These are phyloP conservation scores for Astragalus glycyphyllos DNA, from an alignment of 306 rosid genomes.

Conservation along the genomic window DNA sequence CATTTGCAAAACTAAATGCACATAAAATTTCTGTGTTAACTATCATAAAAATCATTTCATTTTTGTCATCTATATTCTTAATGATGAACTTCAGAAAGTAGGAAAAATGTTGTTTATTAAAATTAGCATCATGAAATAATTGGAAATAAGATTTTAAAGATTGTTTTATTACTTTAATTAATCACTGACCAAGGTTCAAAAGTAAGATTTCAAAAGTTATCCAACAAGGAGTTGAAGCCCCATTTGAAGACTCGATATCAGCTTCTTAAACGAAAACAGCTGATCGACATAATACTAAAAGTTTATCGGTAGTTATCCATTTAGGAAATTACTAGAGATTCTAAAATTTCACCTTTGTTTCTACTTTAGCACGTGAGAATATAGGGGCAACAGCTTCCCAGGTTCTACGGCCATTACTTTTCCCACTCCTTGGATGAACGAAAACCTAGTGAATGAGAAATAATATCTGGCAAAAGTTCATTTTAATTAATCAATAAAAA, in stretches of 20 bases:
- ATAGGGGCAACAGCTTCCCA: constrained; percentile 91
- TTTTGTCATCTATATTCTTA: background rate
- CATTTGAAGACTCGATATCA: constrained; percentile 15
- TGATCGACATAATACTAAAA: constrained; percentile 1
- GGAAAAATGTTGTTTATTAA: constrained; percentile 1
- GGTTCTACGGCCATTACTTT: constrained; percentile 71
- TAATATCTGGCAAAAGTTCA: constrained; percentile 55
- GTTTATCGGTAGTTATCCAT: constrained; percentile 5
- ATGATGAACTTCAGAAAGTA: background rate
- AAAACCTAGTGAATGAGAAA: constrained; percentile 81
- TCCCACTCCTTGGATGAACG: constrained; percentile 96
- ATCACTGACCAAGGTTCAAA: constrained; percentile 28
- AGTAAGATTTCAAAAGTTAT: constrained; percentile 31
- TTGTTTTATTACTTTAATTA: constrained; percentile 14
- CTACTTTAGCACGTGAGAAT: constrained; percentile 78
- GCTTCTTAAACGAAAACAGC: constrained; percentile 22
- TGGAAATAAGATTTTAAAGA: no score
- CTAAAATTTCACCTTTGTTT: constrained; percentile 67
- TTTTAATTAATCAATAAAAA: constrained; percentile 48
- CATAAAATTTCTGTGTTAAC: background rate
- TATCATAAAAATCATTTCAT: background rate
- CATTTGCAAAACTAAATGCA: constrained; percentile 19
- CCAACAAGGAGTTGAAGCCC: constrained; percentile 25
- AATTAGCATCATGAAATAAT: constrained; percentile 20
- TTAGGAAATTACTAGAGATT: constrained; percentile 28